A percentile compares a stretch with the other conserved stretches of the same genome.
These are phyloP conservation scores for Priceomyces haplophilus DNA, from an alignment of 805 yeast species.

Conservation along the genomic window DNA sequence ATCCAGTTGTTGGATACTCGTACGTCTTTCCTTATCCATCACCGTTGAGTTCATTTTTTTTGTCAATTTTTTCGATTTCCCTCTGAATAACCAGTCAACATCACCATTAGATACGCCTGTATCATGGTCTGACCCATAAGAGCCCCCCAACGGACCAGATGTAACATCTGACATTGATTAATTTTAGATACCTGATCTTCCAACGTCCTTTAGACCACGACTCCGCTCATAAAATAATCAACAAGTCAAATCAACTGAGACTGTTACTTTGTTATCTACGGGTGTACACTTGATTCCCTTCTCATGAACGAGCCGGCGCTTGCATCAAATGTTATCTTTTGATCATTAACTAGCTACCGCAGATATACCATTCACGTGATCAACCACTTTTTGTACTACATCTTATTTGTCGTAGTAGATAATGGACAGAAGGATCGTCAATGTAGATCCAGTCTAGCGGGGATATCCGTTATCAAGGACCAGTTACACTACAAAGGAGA, in stretches of 20 bases:
- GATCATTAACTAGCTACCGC: not conserved
- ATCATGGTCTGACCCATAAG: conserved; percentile 17
- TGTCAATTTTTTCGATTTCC: conserved; percentile 60
- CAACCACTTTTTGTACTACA: not conserved
- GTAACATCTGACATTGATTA: not conserved
- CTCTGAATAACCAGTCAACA: conserved; percentile 82
- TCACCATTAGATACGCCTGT: conserved; percentile 69
- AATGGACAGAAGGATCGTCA: too few species aligned
- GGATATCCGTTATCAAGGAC: too few species aligned
- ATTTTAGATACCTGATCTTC: not conserved
- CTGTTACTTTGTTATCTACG: not conserved
- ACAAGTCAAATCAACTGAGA: not conserved
- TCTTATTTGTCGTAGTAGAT: too few species aligned
- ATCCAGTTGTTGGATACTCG: conserved; percentile 5
- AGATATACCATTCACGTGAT: not conserved
- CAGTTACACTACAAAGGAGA: too few species aligned
- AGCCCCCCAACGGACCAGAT: not conserved
- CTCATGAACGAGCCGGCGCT: not conserved
- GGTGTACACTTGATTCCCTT: not conserved
- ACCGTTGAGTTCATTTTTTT: conserved; percentile 33
- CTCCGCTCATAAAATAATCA: not conserved
- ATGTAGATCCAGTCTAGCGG: too few species aligned
- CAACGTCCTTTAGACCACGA: not conserved
- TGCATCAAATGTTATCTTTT: not conserved
- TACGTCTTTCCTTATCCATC: conserved; percentile 4